Evolutionary conservation across 345 rosid species (phyloP).

Genomic region (Cardamine resedifolia): DNA sequence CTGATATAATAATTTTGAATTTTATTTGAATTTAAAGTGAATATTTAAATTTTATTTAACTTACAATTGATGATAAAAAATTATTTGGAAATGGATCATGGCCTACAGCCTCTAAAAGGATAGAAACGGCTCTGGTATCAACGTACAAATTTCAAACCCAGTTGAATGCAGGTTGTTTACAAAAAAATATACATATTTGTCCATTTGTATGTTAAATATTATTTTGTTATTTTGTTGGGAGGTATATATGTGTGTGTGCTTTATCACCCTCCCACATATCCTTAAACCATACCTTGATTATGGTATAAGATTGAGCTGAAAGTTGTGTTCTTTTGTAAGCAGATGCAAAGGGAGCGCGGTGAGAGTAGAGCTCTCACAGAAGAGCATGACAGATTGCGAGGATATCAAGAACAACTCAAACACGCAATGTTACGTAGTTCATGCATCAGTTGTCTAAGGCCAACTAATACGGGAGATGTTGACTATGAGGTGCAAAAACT

Average conservation of each 20-base stretch:
- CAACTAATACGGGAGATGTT: slow-evolving; percentile 34
- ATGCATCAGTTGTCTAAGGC: slow-evolving; percentile 55
- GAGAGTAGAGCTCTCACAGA: slow-evolving; percentile 46
- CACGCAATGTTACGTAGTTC: slow-evolving; percentile 31
- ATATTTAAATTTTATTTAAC: too few species aligned
- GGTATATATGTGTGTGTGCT: too few species aligned
- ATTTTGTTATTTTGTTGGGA: not conserved
- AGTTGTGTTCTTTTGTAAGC: slow-evolving; percentile 20
- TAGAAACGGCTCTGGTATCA: too few species aligned
- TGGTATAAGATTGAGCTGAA: not conserved
- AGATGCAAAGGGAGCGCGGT: slow-evolving; percentile 54
- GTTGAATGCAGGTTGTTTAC: not conserved
- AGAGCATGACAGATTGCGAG: slow-evolving; percentile 51
- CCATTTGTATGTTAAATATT: not conserved
- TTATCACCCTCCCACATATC: not conserved
- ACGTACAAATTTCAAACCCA: not conserved
- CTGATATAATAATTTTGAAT: too few species aligned
- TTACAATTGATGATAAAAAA: too few species aligned
- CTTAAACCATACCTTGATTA: not conserved
- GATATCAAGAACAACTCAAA: slow-evolving; percentile 46
- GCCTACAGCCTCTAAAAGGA: too few species aligned
- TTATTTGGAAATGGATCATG: too few species aligned
- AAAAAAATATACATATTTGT: too few species aligned
- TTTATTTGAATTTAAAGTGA: too few species aligned
- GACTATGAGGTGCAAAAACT: slow-evolving; percentile 38